Evolutionary conservation across 2,329 filamentous ascomycete species (phyloP).

Genomic region (Diaporthe eres): DNA sequence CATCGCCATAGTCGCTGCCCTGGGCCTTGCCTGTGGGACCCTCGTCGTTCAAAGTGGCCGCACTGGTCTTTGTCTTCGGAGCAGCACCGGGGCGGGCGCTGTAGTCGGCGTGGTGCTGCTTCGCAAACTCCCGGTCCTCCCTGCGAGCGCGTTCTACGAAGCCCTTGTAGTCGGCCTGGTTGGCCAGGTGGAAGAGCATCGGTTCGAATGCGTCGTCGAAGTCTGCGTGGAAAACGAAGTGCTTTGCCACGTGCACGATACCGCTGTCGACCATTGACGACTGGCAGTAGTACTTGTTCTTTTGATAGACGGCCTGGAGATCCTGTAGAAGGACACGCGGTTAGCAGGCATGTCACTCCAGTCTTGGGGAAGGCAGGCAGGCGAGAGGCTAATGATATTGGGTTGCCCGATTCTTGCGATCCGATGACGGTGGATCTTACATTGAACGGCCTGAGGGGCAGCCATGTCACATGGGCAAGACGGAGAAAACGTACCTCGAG

Average conservation of each 20-base stretch:
- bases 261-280: not conserved
- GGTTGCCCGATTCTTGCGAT: not conserved
- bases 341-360: not conserved
- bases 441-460: not conserved
- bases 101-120: not conserved
- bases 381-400: not conserved
- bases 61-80: not conserved
- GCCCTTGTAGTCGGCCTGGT: not conserved
- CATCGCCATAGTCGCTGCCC: not conserved
- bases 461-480: too few species aligned
- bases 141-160: not conserved
- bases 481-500: constrained; percentile 5
- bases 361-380: too few species aligned
- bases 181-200: constrained; percentile 26
- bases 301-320: not conserved
- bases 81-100: not conserved
- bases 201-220: constrained; percentile 17
- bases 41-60: not conserved
- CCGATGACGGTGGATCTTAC: not conserved
- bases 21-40: not conserved
- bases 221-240: constrained; percentile 13
- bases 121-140: constrained; percentile 1
- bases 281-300: not conserved
- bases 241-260: not conserved
- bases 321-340: not conserved